These are phyloP conservation scores for Flaveria trinervia DNA, from an alignment of 129 eudicot genomes.

Conservation along the genomic window DNA sequence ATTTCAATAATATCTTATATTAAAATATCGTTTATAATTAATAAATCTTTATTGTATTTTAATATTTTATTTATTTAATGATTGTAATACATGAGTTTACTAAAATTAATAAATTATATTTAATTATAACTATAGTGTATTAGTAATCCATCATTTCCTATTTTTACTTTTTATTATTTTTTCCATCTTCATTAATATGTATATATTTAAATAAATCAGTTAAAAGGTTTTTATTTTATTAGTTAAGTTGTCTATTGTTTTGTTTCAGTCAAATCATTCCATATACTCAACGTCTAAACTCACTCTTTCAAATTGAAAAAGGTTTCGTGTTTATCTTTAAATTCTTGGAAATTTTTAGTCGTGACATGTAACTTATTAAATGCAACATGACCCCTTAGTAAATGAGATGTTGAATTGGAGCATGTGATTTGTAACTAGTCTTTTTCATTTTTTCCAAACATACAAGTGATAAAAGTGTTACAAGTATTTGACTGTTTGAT, in stretches of 20 bases:
- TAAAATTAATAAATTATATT: no score
- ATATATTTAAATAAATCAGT: neutral
- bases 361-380: conserved; percentile 3
- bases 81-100: no score
- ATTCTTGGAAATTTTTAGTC: neutral
- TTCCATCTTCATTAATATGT: neutral
- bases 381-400: conserved; percentile 7
- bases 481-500: neutral
- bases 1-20: no score
- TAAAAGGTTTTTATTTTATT: neutral
- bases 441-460: neutral
- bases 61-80: no score
- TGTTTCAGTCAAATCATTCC: neutral
- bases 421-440: conserved; percentile 28
- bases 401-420: conserved; percentile 8
- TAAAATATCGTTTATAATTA: no score
- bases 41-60: no score
- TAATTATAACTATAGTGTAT: neutral
- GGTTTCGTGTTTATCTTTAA: neutral
- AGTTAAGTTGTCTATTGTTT: neutral
- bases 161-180: neutral
- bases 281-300: neutral
- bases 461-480: neutral
- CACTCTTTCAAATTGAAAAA: neutral
- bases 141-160: neutral